Conservation (phyloP, 352 stramenopile genomes). For the Globisporangium cylindrosporum region DNA sequence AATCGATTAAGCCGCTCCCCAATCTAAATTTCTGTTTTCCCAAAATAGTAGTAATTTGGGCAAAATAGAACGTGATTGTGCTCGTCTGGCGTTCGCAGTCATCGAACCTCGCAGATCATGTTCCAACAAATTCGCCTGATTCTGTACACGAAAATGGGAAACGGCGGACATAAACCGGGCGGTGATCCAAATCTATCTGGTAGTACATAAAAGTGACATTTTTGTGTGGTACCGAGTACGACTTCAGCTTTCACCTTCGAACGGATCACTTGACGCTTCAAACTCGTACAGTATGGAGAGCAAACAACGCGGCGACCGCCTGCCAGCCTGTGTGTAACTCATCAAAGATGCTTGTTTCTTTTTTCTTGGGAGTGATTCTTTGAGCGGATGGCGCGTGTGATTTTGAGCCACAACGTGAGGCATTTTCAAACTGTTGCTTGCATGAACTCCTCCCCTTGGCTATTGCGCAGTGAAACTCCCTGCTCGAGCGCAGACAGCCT, state of each 20-base stretch:
- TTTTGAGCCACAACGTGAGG: background rate
- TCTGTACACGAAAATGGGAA: background rate
- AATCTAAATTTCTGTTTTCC: background rate
- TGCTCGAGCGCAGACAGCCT: too few relatives aligned
- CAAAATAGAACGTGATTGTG: background rate
- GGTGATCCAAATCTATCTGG: background rate
- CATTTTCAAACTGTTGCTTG: too few relatives aligned
- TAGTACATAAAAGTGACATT: background rate
- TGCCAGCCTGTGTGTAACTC: background rate
- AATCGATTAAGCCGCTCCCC: background rate
- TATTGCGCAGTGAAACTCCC: too few relatives aligned
- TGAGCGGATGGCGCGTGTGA: background rate
- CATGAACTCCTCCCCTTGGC: too few relatives aligned
- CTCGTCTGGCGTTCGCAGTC: background rate
- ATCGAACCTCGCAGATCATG: background rate
- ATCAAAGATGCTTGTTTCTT: constrained; percentile 3
- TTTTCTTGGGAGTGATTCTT: background rate
- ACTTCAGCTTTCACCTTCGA: constrained; percentile 6
- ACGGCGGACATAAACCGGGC: background rate
- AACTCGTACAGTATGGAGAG: background rate
- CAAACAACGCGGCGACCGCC: background rate
- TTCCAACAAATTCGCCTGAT: background rate
- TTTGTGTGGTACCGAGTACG: background rate
- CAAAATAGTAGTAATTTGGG: background rate
- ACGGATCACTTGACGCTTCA: background rate